These are phyloP conservation scores for Globomyces sp. DNA, from an alignment of 371 early-diverging fungal genomes.

Conservation along the genomic window DNA sequence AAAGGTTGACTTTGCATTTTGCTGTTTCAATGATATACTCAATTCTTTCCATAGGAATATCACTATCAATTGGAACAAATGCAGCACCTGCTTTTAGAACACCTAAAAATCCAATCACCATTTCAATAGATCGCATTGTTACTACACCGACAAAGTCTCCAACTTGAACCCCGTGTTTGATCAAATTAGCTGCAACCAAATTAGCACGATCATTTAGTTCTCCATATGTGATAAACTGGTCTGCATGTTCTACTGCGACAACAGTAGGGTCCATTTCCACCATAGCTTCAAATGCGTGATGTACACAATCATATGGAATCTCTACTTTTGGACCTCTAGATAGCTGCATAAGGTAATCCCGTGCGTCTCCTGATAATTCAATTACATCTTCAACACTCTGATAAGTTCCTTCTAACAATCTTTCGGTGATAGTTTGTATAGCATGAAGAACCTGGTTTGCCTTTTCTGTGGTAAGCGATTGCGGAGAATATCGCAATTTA, in stretches of 20 bases:
- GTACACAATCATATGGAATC: slow-evolving; percentile 9
- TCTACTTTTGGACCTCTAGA: slow-evolving; percentile 2
- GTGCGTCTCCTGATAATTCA: neutral
- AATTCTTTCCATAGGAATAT: slow-evolving; percentile 2
- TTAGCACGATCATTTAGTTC: neutral
- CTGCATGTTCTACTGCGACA: slow-evolving; percentile 17
- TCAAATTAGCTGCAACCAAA: neutral
- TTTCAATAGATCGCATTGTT: slow-evolving; percentile 17
- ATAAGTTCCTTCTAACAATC: neutral
- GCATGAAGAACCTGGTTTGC: neutral
- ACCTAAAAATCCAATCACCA: slow-evolving; percentile 16
- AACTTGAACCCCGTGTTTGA: slow-evolving; percentile 1
- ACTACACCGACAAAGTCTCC: slow-evolving; percentile 13
- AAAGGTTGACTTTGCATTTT: neutral
- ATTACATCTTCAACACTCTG: neutral
- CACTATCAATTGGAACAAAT: slow-evolving; percentile 15
- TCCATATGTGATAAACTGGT: slow-evolving; percentile 15
- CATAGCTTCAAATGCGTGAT: slow-evolving; percentile 14
- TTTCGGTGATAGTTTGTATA: neutral
- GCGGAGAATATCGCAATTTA: neutral
- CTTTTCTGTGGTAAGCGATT: neutral
- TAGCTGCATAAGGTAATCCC: neutral
- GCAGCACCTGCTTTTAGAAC: slow-evolving; percentile 17
- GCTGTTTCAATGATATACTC: slow-evolving; percentile 6
- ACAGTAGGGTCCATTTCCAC: slow-evolving; percentile 12